Base-by-base conservation (phyloP, 148 eudicot species). In the Amaranthus cruentus region DNA sequence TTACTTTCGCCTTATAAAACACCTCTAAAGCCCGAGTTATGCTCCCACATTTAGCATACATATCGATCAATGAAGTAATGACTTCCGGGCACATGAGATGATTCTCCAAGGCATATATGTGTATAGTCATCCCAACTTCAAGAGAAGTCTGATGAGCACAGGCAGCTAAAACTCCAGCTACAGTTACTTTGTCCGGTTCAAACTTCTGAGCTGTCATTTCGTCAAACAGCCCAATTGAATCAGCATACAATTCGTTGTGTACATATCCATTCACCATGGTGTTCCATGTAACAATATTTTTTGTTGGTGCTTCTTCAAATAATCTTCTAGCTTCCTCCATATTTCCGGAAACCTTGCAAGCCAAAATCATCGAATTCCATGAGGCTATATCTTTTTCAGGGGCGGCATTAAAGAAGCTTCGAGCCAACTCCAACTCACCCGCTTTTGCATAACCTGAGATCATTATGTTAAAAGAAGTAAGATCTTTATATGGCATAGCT, bases 301-400 rank as follows among this genome's bases (percentile, higher is more conserved):
- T 80, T 6, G 42, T 55, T 0, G 82, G 75, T 68, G 72, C 78
- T 74, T 44, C 51, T 55, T 75, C 70, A 43, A 82, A 79, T 12
- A 76, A 52, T 70, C 51, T 69, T 7, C 55, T 55, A 18, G 87
- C 91, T 47, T 78, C 81, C 62, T 77, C 78, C 50, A 81, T 82
- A 8, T 57, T 52, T 43, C 87, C 83, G 2, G 51, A 54, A 57
- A 52, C 46, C 50, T 69, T 82, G 54, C 84, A 85, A 18, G 88
- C 88, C 67, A 83, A 77, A 9, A 88, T 82, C 76, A 86, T 75
- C 7, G 82, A 81, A 14, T 82, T 85, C 89, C 89, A 86, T 6
- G 90, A 83, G 53, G 72, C 76, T 12, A 80, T 75, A 72, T 86
- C 83, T 62, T 76, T 84, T 28, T 65, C 61, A 28, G 78, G 80